These are phyloP conservation scores for Aspergillus carlsbadensis DNA, from an alignment of 495 filamentous ascomycete genomes.

Conservation along the genomic window DNA sequence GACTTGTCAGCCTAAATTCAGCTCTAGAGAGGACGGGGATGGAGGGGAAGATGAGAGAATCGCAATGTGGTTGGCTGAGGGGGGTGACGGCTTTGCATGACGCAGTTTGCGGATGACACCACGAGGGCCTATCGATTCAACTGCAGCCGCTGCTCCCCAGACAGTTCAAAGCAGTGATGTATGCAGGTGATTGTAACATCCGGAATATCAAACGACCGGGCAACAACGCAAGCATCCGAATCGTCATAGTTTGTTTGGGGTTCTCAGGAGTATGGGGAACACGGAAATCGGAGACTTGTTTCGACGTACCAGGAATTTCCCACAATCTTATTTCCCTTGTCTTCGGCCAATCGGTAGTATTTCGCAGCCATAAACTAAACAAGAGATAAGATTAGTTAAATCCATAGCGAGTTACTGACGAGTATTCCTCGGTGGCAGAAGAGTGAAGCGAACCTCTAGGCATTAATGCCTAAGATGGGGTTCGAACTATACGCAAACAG, in stretches of 20 bases:
- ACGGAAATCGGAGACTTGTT: not conserved
- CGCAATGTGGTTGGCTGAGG: slow-evolving; percentile 22
- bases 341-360: slow-evolving; percentile 91
- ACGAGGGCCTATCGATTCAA: slow-evolving; percentile 28
- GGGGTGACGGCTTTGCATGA: slow-evolving; percentile 22
- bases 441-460: slow-evolving; percentile 19
- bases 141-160: slow-evolving; percentile 16
- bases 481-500: not conserved
- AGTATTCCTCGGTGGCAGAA: slow-evolving; percentile 22
- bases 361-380: slow-evolving; percentile 78
- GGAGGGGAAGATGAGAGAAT: slow-evolving; percentile 4
- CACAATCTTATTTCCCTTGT: slow-evolving; percentile 82
- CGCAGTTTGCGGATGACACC: slow-evolving; percentile 14
- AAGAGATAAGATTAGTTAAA: slow-evolving; percentile 16
- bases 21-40: not conserved
- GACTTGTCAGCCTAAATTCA: slow-evolving; percentile 21
- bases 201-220: slow-evolving; percentile 8
- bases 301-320: slow-evolving; percentile 90
- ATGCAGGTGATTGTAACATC: slow-evolving; percentile 20
- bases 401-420: slow-evolving; percentile 6
- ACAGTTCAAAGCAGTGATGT: slow-evolving; percentile 15
- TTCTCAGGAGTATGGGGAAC: slow-evolving; percentile 10
- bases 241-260: not conserved
- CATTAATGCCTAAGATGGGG: slow-evolving; percentile 22
- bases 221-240: slow-evolving; percentile 13